Evolutionary conservation across 768 basidiomycete species (phyloP).

Genomic region (Daedalea quercina): DNA sequence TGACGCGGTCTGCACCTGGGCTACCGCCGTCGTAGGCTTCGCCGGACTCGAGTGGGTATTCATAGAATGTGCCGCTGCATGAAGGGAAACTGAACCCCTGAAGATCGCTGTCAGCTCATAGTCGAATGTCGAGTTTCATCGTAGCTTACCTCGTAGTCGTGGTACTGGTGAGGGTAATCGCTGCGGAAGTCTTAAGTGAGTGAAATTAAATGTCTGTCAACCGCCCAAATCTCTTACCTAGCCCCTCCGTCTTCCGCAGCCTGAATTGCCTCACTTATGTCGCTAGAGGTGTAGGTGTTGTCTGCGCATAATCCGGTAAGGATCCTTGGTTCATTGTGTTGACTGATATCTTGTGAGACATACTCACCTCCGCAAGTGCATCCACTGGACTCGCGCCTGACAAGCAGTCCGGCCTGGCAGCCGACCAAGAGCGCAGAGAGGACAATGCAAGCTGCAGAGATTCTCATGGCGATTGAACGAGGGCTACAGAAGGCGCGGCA

Average conservation of each 20-base stretch:
- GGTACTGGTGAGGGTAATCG: conserved; percentile 23
- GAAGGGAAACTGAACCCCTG: conserved; percentile 20
- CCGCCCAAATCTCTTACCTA: conserved; percentile 5
- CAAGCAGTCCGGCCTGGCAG: conserved; percentile 3
- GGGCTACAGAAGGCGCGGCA: no score
- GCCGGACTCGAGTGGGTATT: conserved; percentile 20
- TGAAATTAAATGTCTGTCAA: neutral
- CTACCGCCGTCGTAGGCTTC: conserved; percentile 20
- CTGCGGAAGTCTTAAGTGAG: conserved; percentile 4
- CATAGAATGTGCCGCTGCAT: conserved; percentile 16
- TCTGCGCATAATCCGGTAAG: conserved; percentile 2
- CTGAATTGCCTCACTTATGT: conserved; percentile 16
- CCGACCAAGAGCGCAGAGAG: conserved; percentile 8
- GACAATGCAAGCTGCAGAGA: conserved; percentile 6
- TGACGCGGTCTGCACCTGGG: conserved; percentile 25
- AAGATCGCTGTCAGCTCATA: neutral
- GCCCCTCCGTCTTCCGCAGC: conserved; percentile 16
- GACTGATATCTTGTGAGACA: neutral
- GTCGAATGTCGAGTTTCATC: neutral
- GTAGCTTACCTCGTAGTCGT: conserved; percentile 18
- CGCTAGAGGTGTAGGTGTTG: conserved; percentile 9
- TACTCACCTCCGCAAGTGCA: conserved; percentile 18
- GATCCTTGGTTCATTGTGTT: neutral
- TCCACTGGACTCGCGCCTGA: conserved; percentile 13
- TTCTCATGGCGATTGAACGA: conserved; percentile 4